Evolutionary conservation across 768 basidiomycete species (phyloP), one percentile per base, ranked within the genome.

Genomic region (Termitomyces heimii): DNA sequence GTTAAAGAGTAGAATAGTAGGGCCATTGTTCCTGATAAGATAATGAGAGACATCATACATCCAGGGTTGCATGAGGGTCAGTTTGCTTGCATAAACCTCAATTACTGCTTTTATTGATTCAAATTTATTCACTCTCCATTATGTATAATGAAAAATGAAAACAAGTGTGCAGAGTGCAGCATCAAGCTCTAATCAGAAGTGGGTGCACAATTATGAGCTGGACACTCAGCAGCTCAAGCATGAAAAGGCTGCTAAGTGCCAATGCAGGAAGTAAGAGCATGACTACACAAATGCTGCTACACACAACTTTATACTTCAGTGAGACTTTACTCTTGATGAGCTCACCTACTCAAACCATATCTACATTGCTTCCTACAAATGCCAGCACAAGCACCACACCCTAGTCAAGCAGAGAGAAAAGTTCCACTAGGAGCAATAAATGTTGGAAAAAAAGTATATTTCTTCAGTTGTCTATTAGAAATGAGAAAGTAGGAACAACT

Each of bases 241-340:
- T 63, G 88, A 90, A 78, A 92, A 92, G 70, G 91, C 91, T 1
- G 88, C 92, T 42, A 91, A 92, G 69, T 78, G 91, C 59, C 91
- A 93, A 69, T 82, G 91, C 47, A 70, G 89, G 60, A 93, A 93
- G 69, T 84, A 91, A 50, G 91, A 91, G 73, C 81, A 88, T 55
- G 81, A 83, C 67, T 71, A 78, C 44, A 72, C 70, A 60, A 69
- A 67, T 57, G 69, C 72, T 47, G 61, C 59, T 6, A 77, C 42
- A 37, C 10, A 34, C n/a, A 10, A n/a, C n/a, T n/a, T n/a, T 60
- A 59, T 45, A 16, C 57, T 22, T 42, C 65, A 56, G 12, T 61
- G 53, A 3, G 65, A 71, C 20, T 68, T 87, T 48, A 78, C 81
- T 3, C 79, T 81, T 1, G 90, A 90, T 52, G 91, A 93, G 66